Percentiles rank a stretch among this genome's conserved stretches.
These are phyloP conservation scores for Saccharomyces hybrid DNA, from an alignment of 1,139 yeast species.

Conservation along the genomic window DNA sequence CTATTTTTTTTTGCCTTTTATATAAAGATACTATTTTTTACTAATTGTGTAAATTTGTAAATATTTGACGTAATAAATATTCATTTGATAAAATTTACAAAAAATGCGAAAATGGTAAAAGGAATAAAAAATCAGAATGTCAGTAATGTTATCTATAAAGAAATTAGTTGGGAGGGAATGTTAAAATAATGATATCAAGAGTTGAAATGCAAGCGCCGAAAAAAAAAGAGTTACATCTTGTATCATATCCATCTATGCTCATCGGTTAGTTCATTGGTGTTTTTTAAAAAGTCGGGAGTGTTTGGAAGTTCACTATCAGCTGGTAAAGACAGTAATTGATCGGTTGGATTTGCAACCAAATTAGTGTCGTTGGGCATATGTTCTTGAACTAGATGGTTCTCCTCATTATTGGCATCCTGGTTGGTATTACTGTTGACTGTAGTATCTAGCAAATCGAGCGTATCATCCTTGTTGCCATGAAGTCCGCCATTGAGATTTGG, in stretches of 20 bases:
- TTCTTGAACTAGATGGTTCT: not conserved
- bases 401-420: not conserved
- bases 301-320: constrained; percentile 13
- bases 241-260: constrained; percentile 14
- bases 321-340: constrained; percentile 9
- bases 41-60: not conserved
- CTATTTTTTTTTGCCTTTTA: not conserved
- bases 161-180: not conserved
- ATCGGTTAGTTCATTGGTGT: constrained; percentile 12
- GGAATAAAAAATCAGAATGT: not conserved
- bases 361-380: not conserved
- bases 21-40: not conserved
- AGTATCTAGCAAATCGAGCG: not conserved
- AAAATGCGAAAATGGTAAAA: not conserved
- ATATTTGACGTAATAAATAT: not conserved
- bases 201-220: not conserved
- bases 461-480: not conserved
- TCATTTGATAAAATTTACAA: not conserved
- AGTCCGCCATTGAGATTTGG: not conserved
- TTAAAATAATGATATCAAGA: not conserved
- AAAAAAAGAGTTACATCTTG: not conserved
- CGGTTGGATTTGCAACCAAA: constrained; percentile 1
- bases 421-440: not conserved
- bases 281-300: constrained; percentile 14
- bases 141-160: not conserved